These are phyloP conservation scores for Aristolochia californica DNA, from an alignment of 164 flowering plant genomes.

Conservation along the genomic window DNA sequence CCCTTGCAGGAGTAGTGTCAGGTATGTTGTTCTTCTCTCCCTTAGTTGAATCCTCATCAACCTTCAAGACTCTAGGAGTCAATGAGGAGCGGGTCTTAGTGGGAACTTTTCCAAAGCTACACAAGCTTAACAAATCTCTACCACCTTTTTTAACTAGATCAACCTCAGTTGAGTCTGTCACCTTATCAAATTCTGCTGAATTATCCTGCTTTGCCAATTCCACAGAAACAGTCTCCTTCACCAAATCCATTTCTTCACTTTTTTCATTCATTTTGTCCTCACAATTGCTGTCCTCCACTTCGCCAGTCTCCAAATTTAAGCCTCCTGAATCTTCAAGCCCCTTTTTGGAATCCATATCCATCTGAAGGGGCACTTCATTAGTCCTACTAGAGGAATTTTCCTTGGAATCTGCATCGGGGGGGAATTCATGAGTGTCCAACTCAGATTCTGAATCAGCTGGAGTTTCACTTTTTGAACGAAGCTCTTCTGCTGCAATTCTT, in stretches of 20 bases:
- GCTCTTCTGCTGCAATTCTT: slow-evolving; percentile 18
- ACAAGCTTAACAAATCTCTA: slow-evolving; percentile 34
- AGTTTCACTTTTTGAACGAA: slow-evolving; percentile 18
- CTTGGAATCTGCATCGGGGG: slow-evolving; percentile 19
- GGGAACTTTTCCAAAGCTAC: slow-evolving; percentile 49
- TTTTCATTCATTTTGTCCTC: slow-evolving; percentile 22
- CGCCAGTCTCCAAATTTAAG: slow-evolving; percentile 16
- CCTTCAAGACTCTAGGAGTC: slow-evolving; percentile 23
- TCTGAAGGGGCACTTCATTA: slow-evolving; percentile 18
- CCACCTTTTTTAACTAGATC: slow-evolving; percentile 15
- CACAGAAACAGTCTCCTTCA: slow-evolving; percentile 12
- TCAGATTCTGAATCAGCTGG: slow-evolving; percentile 24
- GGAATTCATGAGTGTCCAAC: slow-evolving; percentile 18
- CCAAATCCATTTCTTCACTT: not conserved
- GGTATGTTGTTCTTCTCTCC: slow-evolving; percentile 15
- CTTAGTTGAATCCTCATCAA: slow-evolving; percentile 11
- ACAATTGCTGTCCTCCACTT: slow-evolving; percentile 16
- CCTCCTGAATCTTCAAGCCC: slow-evolving; percentile 21
- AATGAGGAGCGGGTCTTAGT: slow-evolving; percentile 55
- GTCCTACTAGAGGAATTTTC: slow-evolving; percentile 21
- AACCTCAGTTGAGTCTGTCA: slow-evolving; percentile 1
- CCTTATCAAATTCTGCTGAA: slow-evolving; percentile 9
- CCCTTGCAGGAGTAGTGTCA: not conserved
- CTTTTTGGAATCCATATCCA: slow-evolving; percentile 22
- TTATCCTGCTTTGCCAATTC: slow-evolving; percentile 8